phyloP scores from a whole-genome alignment of 768 basidiomycete genomes.

The Pisolithus tinctorius region DNA sequence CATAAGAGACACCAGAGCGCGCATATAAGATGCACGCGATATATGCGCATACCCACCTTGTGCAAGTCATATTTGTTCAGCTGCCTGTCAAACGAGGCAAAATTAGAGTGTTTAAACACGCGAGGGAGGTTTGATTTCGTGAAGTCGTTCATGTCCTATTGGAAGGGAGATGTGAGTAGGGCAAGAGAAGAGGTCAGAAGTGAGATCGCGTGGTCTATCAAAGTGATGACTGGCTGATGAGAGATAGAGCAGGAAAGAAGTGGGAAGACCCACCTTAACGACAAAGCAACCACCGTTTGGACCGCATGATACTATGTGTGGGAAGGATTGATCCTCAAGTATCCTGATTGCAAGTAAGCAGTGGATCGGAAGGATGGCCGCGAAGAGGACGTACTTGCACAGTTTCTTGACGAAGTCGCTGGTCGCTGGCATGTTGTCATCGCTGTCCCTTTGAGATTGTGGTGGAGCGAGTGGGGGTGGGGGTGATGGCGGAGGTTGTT shows the following conservation, averaged over 20 bases:
- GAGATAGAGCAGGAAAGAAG: not conserved
- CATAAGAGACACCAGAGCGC: no score
- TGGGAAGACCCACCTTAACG: conserved; percentile 50
- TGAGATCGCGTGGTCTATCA: not conserved
- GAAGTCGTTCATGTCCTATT: conserved; percentile 89
- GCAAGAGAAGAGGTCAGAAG: not conserved
- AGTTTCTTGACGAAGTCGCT: conserved; percentile 93
- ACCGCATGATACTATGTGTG: conserved; percentile 76
- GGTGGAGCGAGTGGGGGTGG: conserved; percentile 14
- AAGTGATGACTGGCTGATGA: not conserved
- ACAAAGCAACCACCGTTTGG: conserved; percentile 83
- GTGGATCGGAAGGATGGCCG: not conserved
- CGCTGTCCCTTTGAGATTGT: conserved; percentile 31
- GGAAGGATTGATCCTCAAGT: conserved; percentile 74
- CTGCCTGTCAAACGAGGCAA: conserved; percentile 87
- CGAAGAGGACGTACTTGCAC: conserved; percentile 58
- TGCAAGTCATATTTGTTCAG: conserved; percentile 97
- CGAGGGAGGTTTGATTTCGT: conserved; percentile 85
- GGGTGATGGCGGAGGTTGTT: conserved; percentile 14
- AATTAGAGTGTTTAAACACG: conserved; percentile 94
- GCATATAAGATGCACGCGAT: not conserved
- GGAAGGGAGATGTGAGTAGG: conserved; percentile 3
- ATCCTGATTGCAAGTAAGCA: conserved; percentile 45
- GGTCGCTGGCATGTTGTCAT: conserved; percentile 81
- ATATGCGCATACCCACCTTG: conserved; percentile 45